Evolutionary conservation across 768 basidiomycete species (phyloP).

Genomic region (Termitomyces sp.): DNA sequence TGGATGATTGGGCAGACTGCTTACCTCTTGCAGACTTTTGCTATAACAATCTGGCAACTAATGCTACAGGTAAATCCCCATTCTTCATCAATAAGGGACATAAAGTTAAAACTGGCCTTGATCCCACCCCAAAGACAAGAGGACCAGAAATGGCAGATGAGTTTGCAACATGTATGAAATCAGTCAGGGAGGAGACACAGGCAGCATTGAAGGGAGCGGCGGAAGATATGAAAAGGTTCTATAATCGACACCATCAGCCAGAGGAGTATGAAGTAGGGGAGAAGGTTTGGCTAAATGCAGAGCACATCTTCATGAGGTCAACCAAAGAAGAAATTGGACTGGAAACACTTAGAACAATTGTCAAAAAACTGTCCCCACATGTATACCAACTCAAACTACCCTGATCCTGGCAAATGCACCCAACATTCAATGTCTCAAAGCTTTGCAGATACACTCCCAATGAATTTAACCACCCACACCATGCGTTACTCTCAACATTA

Average conservation of each 20-base stretch:
- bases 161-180: not conserved
- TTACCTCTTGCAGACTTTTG: slow-evolving; percentile 32
- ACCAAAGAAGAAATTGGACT: too few species aligned
- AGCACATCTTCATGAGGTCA: slow-evolving; percentile 15
- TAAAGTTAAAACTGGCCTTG: not conserved
- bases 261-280: slow-evolving; percentile 17
- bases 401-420: too few species aligned
- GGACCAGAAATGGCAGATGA: not conserved
- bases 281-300: slow-evolving; percentile 22
- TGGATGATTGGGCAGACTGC: slow-evolving; percentile 31
- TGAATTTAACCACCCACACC: too few species aligned
- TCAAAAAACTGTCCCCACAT: too few species aligned
- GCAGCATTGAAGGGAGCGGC: slow-evolving; percentile 19
- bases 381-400: too few species aligned
- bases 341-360: too few species aligned
- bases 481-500: too few species aligned
- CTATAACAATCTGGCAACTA: slow-evolving; percentile 26
- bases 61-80: slow-evolving; percentile 24
- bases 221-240: not conserved
- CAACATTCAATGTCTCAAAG: too few species aligned
- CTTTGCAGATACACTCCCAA: too few species aligned
- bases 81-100: not conserved
- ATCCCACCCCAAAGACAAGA: not conserved
- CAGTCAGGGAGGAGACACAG: slow-evolving; percentile 17
- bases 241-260: not conserved